These are phyloP conservation scores for Fusarium kyushuense DNA, from an alignment of 2,329 filamentous ascomycete species.

Conservation along the genomic window DNA sequence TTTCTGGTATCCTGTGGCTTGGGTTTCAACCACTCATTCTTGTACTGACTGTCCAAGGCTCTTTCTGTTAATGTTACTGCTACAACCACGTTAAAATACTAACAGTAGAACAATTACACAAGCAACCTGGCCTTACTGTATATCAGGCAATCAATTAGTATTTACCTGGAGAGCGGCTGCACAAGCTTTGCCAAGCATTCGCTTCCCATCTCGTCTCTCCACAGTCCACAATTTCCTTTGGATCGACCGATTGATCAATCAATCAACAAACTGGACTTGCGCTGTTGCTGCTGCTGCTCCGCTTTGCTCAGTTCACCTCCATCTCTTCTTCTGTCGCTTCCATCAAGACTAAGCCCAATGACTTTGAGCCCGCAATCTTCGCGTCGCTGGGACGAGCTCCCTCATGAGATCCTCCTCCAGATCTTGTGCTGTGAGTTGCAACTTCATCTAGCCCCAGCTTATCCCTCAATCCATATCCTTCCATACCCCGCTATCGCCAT, in stretches of 20 bases:
- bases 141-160: neutral
- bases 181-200: slow-evolving; percentile 36
- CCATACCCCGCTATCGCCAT: slow-evolving; percentile 34
- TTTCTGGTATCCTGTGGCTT: too few species aligned
- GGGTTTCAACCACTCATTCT: slow-evolving; percentile 1
- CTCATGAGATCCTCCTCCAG: slow-evolving; percentile 73
- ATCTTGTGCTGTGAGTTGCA: slow-evolving; percentile 69
- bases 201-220: slow-evolving; percentile 15
- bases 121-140: neutral
- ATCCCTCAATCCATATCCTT: slow-evolving; percentile 29
- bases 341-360: slow-evolving; percentile 44
- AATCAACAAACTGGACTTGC: neutral
- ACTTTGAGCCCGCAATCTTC: slow-evolving; percentile 36
- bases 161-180: neutral
- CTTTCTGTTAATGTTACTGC: slow-evolving; percentile 6
- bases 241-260: slow-evolving; percentile 6
- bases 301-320: neutral
- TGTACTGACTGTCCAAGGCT: neutral
- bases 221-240: slow-evolving; percentile 20
- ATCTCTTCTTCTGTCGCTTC: neutral
- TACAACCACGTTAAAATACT: slow-evolving; percentile 3
- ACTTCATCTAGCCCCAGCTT: slow-evolving; percentile 8
- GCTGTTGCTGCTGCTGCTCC: neutral
- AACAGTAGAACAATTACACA: neutral
- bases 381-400: slow-evolving; percentile 62